These are phyloP conservation scores for Aspergillus sp. DNA, from an alignment of 2,329 filamentous ascomycete genomes.

Conservation along the genomic window DNA sequence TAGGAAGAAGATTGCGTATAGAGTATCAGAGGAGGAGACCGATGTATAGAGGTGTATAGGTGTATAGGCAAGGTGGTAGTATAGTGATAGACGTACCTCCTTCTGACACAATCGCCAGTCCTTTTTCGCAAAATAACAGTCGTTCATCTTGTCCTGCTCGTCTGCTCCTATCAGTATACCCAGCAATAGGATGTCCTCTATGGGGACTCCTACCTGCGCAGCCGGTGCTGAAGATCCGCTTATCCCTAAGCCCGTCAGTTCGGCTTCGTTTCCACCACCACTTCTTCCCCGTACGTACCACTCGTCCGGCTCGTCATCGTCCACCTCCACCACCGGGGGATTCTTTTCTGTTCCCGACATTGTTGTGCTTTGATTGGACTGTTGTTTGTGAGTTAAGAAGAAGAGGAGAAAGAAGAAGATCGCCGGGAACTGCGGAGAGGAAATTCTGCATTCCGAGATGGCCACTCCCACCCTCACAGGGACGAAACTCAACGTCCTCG, in stretches of 20 bases:
- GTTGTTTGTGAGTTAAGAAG: background rate
- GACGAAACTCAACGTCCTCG: conserved; percentile 78
- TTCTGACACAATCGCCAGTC: conserved; percentile 88
- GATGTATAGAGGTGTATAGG: background rate
- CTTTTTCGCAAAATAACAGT: conserved; percentile 94
- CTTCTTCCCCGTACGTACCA: conserved; percentile 58
- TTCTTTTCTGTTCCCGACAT: conserved; percentile 61
- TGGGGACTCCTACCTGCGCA: conserved; percentile 66
- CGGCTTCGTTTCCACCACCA: background rate
- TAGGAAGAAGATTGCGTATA: background rate
- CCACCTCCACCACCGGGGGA: conserved; percentile 37
- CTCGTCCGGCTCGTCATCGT: conserved; percentile 84
- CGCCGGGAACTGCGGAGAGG: background rate
- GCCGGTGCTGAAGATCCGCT: conserved; percentile 94
- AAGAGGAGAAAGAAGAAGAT: background rate
- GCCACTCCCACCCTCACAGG: conserved; percentile 52
- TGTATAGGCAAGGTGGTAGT: background rate
- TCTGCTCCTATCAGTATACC: conserved; percentile 48
- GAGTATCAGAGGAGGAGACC: background rate
- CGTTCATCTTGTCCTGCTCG: conserved; percentile 85
- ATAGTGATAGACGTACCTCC: conserved; percentile 64
- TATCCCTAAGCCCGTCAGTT: conserved; percentile 65
- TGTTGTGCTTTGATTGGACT: conserved; percentile 17
- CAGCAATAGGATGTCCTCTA: background rate
- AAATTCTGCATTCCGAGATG: conserved; percentile 21